Evolutionary conservation across 768 basidiomycete genomes (phyloP).

Genomic region (Boletellus ananiceps): DNA sequence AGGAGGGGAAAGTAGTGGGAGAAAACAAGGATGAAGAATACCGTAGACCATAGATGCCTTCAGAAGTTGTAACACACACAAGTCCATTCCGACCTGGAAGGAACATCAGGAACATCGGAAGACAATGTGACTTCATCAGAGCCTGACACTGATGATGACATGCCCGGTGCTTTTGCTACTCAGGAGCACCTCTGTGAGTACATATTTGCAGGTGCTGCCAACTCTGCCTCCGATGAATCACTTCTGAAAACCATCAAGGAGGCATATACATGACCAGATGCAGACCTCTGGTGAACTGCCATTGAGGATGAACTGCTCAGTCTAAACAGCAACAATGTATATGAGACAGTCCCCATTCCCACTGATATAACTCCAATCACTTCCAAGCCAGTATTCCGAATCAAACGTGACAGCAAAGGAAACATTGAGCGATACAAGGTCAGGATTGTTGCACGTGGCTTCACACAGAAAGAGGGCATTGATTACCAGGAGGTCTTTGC

Average conservation of each 20-base stretch:
- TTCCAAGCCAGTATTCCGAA: background rate
- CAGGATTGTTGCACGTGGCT: background rate
- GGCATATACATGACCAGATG: background rate
- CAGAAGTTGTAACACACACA: too few species aligned
- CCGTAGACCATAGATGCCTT: too few species aligned
- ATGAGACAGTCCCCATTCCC: slow-evolving; percentile 1
- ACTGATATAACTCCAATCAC: background rate
- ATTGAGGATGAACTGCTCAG: slow-evolving; percentile 1
- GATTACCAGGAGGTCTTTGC: slow-evolving; percentile 4
- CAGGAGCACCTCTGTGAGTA: too few species aligned
- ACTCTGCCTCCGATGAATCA: too few species aligned
- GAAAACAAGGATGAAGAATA: too few species aligned
- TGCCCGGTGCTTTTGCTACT: too few species aligned
- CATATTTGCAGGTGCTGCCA: too few species aligned
- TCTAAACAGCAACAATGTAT: background rate
- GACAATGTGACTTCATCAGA: too few species aligned
- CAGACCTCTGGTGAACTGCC: background rate
- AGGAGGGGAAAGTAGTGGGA: too few species aligned
- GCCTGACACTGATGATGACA: too few species aligned
- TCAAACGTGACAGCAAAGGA: background rate
- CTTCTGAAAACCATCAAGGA: background rate
- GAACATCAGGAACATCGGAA: too few species aligned
- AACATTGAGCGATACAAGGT: background rate
- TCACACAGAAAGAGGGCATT: slow-evolving; percentile 1
- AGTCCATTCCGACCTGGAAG: too few species aligned